These are phyloP conservation scores for Phellinidium pouzarii DNA, from an alignment of 1,284 basidiomycete species.

Conservation along the genomic window DNA sequence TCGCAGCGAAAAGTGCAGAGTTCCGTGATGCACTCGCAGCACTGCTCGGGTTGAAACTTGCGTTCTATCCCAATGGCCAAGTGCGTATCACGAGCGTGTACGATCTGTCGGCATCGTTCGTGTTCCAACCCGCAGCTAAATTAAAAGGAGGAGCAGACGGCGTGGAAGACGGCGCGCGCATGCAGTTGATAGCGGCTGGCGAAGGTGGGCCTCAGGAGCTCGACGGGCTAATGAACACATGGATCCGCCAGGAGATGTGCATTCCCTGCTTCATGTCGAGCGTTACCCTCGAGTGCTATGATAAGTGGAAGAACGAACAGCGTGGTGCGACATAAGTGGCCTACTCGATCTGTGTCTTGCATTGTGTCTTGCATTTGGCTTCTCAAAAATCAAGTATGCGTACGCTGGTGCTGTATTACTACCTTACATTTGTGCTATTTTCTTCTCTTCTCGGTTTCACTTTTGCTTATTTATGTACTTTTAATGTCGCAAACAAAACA, in stretches of 20 bases:
- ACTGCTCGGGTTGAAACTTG: constrained; percentile 79
- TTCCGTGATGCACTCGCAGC: constrained; percentile 76
- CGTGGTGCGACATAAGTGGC: not conserved
- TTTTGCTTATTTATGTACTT: no score
- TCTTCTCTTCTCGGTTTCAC: no score
- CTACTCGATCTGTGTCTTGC: no score
- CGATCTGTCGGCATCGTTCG: constrained; percentile 63
- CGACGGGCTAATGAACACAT: constrained; percentile 59
- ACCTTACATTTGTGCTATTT: no score
- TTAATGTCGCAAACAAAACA: no score
- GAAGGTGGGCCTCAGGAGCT: constrained; percentile 65
- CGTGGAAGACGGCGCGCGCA: constrained; percentile 38
- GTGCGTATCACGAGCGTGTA: constrained; percentile 79
- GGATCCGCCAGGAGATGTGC: constrained; percentile 66
- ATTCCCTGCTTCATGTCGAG: constrained; percentile 72
- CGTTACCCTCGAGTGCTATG: constrained; percentile 69
- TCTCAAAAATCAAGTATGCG: no score
- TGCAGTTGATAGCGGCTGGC: constrained; percentile 65
- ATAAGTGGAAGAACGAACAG: constrained; percentile 26
- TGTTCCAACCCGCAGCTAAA: constrained; percentile 50
- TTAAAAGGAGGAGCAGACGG: not conserved
- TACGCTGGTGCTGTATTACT: no score
- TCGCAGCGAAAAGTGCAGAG: constrained; percentile 68
- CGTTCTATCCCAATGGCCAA: constrained; percentile 78
- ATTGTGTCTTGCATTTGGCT: no score